Base-by-base conservation (phyloP, 129 eudicot species). In the Logfia minima region DNA sequence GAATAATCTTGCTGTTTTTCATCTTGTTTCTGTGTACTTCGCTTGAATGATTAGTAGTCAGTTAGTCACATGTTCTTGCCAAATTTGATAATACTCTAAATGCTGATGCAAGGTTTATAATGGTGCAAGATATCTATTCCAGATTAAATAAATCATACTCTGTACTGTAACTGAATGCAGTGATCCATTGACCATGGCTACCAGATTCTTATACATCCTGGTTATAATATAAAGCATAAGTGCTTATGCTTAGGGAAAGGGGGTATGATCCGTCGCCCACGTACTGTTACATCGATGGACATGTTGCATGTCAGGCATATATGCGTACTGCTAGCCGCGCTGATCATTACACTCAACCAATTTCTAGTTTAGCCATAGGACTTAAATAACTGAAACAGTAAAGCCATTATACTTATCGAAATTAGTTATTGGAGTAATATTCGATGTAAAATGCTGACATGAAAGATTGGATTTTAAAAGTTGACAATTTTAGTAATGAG, bases 11-110 rank as follows among this genome's bases (percentile, higher is more conserved):
- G 43, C 56, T 80, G 70, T 63, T 71, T 67, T 16, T 37, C 58
- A 56, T 84, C 77, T 67, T 75, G 70, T 75, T 75, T 56, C 22
- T 68, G 80, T 81, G 72, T 75, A 75, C 80, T 68, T 72, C 66
- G 66, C 75, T 68, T 80, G 70, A 60, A 85, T 77, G 74, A 52
- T 80, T 71, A 68, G 66, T 48, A 64, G 63, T 78, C 56, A 41
- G 39, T 60, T 41, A 79, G 81, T 80, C 41, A 39, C 43, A 4
- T 63, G 75, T 58, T 78, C 83, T 83, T 80, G 87, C 77, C 77
- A 29, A 28, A 65, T 59, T 76, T 61, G 32, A 31, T 71, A 66
- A 34, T 21, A 64, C 70, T 56, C 58, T 76, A 79, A 69, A 83
- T 73, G 77, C 28, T 73, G 72, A 83, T 68, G 58, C 81, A 72